A percentile compares a stretch with the other conserved stretches of the same genome.
Evolutionary conservation across 2,329 filamentous ascomycete genomes (phyloP).

Genomic region (Stagonosporopsis vannaccii): DNA sequence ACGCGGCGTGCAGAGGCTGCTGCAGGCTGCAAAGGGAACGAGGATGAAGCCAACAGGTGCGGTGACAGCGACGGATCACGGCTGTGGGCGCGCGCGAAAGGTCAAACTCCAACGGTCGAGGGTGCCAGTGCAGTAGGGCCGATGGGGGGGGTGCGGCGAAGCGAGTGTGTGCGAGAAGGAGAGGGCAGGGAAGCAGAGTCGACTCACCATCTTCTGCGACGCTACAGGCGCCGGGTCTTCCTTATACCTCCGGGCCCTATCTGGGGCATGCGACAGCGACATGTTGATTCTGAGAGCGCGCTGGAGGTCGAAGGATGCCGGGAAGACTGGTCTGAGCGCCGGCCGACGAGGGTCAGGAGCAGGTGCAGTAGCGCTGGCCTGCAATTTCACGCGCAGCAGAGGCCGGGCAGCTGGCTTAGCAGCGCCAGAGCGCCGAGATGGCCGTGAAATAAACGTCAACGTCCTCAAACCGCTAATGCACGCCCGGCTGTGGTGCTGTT

Average conservation of each 20-base stretch:
- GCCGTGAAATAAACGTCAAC: constrained; percentile 52
- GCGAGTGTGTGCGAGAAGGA: constrained; percentile 29
- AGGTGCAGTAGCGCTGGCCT: constrained; percentile 49
- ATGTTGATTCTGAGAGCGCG: constrained; percentile 50
- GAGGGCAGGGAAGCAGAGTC: constrained; percentile 47
- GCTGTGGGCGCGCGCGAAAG: constrained; percentile 26
- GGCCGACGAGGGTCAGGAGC: constrained; percentile 40
- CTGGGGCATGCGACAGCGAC: constrained; percentile 51
- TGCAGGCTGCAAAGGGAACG: constrained; percentile 48
- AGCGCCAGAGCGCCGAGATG: constrained; percentile 32
- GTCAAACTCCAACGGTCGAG: constrained; percentile 45
- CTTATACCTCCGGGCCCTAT: constrained; percentile 54
- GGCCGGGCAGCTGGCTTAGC: constrained; percentile 10
- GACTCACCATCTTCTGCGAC: constrained; percentile 53
- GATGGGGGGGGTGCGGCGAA: constrained; percentile 28
- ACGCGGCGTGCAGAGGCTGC: constrained; percentile 50
- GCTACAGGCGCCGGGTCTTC: constrained; percentile 55
- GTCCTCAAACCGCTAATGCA: constrained; percentile 47
- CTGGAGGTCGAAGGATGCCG: constrained; percentile 44
- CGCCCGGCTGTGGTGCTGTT: constrained; percentile 38
- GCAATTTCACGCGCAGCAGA: constrained; percentile 44
- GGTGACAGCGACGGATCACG: constrained; percentile 36
- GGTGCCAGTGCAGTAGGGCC: constrained; percentile 21
- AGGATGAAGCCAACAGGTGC: constrained; percentile 42
- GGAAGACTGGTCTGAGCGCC: constrained; percentile 41